Evolutionary conservation across 257 asterid species (phyloP).

Genomic region (Fraxinus americana): DNA sequence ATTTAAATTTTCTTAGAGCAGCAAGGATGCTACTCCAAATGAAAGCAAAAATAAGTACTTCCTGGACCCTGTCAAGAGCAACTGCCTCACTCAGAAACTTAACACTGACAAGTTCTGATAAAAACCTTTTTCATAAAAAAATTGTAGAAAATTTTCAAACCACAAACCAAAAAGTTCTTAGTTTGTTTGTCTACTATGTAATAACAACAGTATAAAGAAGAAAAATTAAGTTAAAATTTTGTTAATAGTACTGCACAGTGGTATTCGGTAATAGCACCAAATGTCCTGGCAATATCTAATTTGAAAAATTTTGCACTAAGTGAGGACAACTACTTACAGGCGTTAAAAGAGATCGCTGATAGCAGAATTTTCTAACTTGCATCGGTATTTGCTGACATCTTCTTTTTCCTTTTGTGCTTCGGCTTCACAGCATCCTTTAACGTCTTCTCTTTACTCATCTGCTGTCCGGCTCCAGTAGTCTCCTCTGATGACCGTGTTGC

Average conservation of each 20-base stretch:
- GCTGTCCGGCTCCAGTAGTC: slow-evolving; percentile 30
- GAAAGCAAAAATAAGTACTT: background rate
- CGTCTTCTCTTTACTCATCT: slow-evolving; percentile 45
- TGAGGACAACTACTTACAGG: slow-evolving; percentile 18
- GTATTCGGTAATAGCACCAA: background rate
- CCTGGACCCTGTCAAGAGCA: background rate
- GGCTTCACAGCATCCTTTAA: slow-evolving; percentile 87
- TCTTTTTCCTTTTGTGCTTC: slow-evolving; percentile 73
- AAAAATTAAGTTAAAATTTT: background rate
- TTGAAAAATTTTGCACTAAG: background rate
- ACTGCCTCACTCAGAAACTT: background rate
- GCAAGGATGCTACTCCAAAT: background rate
- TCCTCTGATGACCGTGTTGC: slow-evolving; percentile 38
- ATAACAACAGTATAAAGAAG: background rate
- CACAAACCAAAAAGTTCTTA: too few relatives aligned
- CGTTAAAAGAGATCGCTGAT: slow-evolving; percentile 15
- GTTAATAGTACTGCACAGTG: background rate
- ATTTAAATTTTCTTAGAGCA: background rate
- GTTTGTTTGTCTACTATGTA: too few relatives aligned
- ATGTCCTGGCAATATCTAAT: background rate
- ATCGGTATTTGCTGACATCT: slow-evolving; percentile 32
- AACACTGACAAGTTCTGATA: background rate
- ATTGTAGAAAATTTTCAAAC: too few relatives aligned
- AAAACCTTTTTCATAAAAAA: background rate
- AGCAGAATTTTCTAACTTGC: slow-evolving; percentile 40